These are phyloP conservation scores for Fusarium equiseti DNA, from an alignment of 2,329 filamentous ascomycete species.

Conservation along the genomic window DNA sequence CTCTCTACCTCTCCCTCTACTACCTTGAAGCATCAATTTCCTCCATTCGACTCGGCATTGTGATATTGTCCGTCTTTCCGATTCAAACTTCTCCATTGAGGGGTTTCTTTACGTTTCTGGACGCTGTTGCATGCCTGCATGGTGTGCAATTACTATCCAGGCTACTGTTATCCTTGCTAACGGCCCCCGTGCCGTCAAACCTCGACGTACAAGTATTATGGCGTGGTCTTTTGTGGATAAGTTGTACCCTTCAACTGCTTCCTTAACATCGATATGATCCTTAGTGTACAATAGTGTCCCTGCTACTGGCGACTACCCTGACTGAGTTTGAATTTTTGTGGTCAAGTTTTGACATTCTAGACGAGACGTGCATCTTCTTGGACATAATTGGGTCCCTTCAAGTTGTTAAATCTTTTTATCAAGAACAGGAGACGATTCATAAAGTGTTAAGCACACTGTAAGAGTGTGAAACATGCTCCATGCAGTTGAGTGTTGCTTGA, in stretches of 20 bases:
- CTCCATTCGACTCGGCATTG: conserved; percentile 23
- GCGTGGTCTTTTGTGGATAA: conserved; percentile 5
- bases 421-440: background rate
- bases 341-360: conserved; percentile 1
- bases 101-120: background rate
- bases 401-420: background rate
- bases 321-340: conserved; percentile 4
- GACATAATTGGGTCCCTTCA: background rate
- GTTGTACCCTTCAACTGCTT: background rate
- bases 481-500: conserved; percentile 12
- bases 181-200: conserved; percentile 2
- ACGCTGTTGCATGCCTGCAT: background rate
- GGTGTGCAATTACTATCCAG: background rate
- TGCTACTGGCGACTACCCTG: background rate
- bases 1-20: background rate
- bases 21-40: conserved; percentile 21
- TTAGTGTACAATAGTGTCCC: background rate
- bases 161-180: conserved; percentile 8
- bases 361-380: conserved; percentile 30
- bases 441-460: conserved; percentile 27
- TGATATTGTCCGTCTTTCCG: conserved; percentile 13
- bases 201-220: conserved; percentile 5
- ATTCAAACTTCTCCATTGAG: background rate
- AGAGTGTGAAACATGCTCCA: background rate
- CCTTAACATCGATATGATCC: background rate